A percentile compares a stretch with the other conserved stretches of the same genome.
Conservation (phyloP, 2,329 filamentous ascomycete species). For the Fonsecaea multimorphosa region DNA sequence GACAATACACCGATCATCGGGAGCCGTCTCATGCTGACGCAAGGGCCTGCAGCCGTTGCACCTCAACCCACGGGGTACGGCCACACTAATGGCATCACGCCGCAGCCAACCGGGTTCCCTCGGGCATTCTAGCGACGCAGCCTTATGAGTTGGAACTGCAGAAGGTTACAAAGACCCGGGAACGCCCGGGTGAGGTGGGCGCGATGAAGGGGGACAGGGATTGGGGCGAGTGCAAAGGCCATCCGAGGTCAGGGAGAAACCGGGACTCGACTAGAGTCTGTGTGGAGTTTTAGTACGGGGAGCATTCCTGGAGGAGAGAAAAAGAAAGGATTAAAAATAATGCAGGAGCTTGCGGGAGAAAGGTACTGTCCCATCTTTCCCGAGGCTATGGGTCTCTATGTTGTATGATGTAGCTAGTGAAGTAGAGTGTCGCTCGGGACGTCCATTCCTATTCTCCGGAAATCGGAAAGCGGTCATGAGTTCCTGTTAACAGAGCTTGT, state of each 20-base stretch:
- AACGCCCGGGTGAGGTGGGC: slow-evolving; percentile 24
- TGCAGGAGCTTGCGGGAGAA: slow-evolving; percentile 8
- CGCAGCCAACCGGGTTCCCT: slow-evolving; percentile 80
- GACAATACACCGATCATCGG: slow-evolving; percentile 94
- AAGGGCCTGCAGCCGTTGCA: slow-evolving; percentile 70
- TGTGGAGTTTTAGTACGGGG: slow-evolving; percentile 3
- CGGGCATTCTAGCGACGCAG: slow-evolving; percentile 55
- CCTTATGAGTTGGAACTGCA: slow-evolving; percentile 6
- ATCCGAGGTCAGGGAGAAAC: slow-evolving; percentile 2
- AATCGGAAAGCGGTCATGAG: not conserved
- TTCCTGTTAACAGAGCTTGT: not conserved
- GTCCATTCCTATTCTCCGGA: not conserved
- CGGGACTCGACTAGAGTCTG: not conserved
- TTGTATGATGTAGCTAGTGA: slow-evolving; percentile 21
- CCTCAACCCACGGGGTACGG: slow-evolving; percentile 70
- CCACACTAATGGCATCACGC: slow-evolving; percentile 85
- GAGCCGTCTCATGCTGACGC: slow-evolving; percentile 91
- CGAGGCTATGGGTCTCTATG: slow-evolving; percentile 9
- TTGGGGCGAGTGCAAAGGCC: slow-evolving; percentile 3
- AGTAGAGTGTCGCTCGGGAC: not conserved
- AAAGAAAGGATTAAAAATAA: slow-evolving; percentile 9
- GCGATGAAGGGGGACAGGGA: not conserved
- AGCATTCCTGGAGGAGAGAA: slow-evolving; percentile 2
- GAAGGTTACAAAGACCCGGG: slow-evolving; percentile 22
- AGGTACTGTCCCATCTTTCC: not conserved